phyloP scores from a whole-genome alignment of 768 basidiomycete species.

The Phaeotremella fagi region DNA sequence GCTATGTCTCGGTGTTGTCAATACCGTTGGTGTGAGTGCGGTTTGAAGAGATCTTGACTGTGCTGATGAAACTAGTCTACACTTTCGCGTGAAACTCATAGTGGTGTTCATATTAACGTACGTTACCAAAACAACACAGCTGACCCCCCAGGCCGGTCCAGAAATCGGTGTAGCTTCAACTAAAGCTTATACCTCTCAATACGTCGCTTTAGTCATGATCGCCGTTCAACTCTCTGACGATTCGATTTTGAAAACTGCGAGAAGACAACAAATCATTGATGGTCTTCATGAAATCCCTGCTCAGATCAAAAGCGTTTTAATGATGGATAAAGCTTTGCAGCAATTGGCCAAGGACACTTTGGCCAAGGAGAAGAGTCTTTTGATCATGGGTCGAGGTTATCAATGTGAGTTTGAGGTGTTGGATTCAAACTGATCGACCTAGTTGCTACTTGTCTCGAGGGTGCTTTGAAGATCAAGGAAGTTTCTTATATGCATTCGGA shows the following conservation, averaged over 20 bases:
- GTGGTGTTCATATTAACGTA: constrained; percentile 97
- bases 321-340: constrained; percentile 69
- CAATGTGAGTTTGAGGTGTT: constrained; percentile 53
- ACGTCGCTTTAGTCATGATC: constrained; percentile 96
- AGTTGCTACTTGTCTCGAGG: constrained; percentile 95
- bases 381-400: constrained; percentile 97
- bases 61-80: constrained; percentile 57
- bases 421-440: background rate
- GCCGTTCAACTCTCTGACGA: constrained; percentile 98
- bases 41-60: background rate
- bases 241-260: constrained; percentile 83
- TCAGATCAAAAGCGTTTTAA: constrained; percentile 82
- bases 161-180: constrained; percentile 99
- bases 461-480: constrained; percentile 99
- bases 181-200: constrained; percentile 99
- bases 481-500: constrained; percentile 70
- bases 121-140: constrained; percentile 7
- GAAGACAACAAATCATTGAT: constrained; percentile 87
- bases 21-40: constrained; percentile 70
- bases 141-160: constrained; percentile 51
- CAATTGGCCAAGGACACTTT: constrained; percentile 72
- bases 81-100: constrained; percentile 95
- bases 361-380: constrained; percentile 67
- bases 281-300: constrained; percentile 83
- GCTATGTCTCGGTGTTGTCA: constrained; percentile 93